Conservation (phyloP, 2,329 filamentous ascomycete species). For the Raffaelea ambrosiae region DNA sequence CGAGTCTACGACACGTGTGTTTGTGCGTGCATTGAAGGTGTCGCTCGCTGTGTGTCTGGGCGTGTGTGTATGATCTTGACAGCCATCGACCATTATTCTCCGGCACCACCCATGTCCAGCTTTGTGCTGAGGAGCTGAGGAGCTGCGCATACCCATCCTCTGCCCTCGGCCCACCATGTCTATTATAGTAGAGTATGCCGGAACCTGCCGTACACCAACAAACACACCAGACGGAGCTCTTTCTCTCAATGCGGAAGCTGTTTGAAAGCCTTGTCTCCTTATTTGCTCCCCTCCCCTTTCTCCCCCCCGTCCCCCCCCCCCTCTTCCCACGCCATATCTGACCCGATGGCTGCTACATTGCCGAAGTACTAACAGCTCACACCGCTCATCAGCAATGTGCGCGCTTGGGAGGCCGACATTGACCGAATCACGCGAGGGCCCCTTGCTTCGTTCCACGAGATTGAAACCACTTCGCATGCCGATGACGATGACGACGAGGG, state of each 20-base stretch:
- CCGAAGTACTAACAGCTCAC: not conserved
- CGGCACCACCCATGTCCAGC: too few relatives aligned
- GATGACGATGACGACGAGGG: slow-evolving; percentile 1
- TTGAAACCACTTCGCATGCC: slow-evolving; percentile 1
- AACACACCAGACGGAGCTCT: too few relatives aligned
- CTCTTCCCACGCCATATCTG: slow-evolving; percentile 5
- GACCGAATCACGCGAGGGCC: slow-evolving; percentile 50
- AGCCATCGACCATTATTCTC: too few relatives aligned
- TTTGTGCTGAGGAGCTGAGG: too few relatives aligned
- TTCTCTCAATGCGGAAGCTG: not conserved
- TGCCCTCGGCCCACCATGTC: slow-evolving; percentile 26
- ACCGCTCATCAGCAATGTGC: slow-evolving; percentile 11
- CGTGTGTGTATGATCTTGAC: too few relatives aligned
- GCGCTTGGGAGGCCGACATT: slow-evolving; percentile 38
- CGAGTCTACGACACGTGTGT: too few relatives aligned
- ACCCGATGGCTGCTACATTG: slow-evolving; percentile 15
- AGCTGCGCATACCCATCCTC: too few relatives aligned
- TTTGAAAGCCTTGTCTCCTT: not conserved
- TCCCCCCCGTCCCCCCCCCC: not conserved
- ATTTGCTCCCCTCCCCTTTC: not conserved
- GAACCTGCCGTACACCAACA: not conserved
- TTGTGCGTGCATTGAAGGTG: too few relatives aligned
- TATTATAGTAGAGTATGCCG: slow-evolving; percentile 38
- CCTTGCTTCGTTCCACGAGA: slow-evolving; percentile 23
- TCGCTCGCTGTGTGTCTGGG: too few relatives aligned